Evolutionary conservation across 2,329 filamentous ascomycete species (phyloP).

Genomic region (Epichloe sylvatica): DNA sequence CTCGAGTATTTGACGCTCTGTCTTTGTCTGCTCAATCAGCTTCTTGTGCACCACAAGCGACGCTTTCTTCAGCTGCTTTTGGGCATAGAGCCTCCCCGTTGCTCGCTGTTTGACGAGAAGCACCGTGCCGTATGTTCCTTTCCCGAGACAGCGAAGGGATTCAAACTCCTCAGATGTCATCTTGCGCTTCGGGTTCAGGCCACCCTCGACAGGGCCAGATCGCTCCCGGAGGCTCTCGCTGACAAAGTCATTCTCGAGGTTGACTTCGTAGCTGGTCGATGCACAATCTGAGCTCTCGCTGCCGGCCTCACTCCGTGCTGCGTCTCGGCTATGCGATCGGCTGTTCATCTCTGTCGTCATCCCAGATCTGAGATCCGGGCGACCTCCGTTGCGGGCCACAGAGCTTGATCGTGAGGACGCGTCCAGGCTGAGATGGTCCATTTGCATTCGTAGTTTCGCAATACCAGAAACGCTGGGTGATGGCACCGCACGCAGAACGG

Average conservation of each 20-base stretch:
- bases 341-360: slow-evolving; percentile 43
- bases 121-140: slow-evolving; percentile 92
- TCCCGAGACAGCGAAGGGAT: slow-evolving; percentile 79
- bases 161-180: slow-evolving; percentile 90
- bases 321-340: slow-evolving; percentile 41
- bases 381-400: slow-evolving; percentile 38
- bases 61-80: slow-evolving; percentile 98
- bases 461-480: slow-evolving; percentile 57
- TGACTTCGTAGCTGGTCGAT: slow-evolving; percentile 70
- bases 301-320: slow-evolving; percentile 36
- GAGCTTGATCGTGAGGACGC: slow-evolving; percentile 40
- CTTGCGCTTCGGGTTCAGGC: slow-evolving; percentile 51
- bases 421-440: slow-evolving; percentile 63
- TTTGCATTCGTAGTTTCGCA: slow-evolving; percentile 64
- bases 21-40: slow-evolving; percentile 93
- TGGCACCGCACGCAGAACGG: slow-evolving; percentile 35
- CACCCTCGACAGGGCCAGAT: slow-evolving; percentile 35
- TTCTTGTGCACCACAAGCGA: slow-evolving; percentile 91
- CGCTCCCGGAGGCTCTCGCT: slow-evolving; percentile 46
- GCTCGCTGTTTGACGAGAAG: slow-evolving; percentile 78
- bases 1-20: slow-evolving; percentile 86
- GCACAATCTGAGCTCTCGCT: slow-evolving; percentile 51
- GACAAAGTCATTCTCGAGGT: slow-evolving; percentile 71
- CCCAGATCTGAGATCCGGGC: slow-evolving; percentile 15
- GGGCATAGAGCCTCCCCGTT: slow-evolving; percentile 83